phyloP scores from a whole-genome alignment of 257 asterid genomes.

The Vinca minor region DNA sequence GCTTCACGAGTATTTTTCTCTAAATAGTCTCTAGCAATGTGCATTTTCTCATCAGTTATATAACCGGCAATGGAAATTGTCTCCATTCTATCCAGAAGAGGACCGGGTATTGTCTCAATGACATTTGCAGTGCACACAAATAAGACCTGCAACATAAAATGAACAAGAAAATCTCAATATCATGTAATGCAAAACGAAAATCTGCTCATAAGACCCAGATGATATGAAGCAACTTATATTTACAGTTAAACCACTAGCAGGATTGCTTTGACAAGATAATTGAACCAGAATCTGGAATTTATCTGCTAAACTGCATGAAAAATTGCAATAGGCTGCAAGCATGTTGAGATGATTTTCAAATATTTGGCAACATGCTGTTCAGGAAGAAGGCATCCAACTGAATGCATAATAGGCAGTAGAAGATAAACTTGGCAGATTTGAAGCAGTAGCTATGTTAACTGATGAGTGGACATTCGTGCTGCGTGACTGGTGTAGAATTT shows the following conservation, averaged over 20 bases:
- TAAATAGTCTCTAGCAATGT: conserved; percentile 91
- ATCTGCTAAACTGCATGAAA: neutral
- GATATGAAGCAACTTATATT: neutral
- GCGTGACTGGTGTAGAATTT: too few relatives aligned
- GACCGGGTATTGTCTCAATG: conserved; percentile 78
- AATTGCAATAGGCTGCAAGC: neutral
- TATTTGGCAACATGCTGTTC: too few relatives aligned
- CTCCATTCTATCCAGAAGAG: conserved; percentile 98
- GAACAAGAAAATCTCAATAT: neutral
- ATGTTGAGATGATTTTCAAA: too few relatives aligned
- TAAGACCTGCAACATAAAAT: conserved; percentile 58
- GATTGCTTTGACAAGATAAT: neutral
- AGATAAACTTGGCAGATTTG: too few relatives aligned
- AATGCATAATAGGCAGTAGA: too few relatives aligned
- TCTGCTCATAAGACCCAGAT: neutral
- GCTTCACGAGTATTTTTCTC: conserved; percentile 88
- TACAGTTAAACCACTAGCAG: neutral
- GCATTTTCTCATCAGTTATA: conserved; percentile 95
- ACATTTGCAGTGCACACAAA: conserved; percentile 97
- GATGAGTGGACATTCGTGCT: too few relatives aligned
- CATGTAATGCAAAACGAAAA: neutral
- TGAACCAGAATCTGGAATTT: neutral
- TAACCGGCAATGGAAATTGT: conserved; percentile 94
- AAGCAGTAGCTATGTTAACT: too few relatives aligned
- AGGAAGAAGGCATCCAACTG: too few relatives aligned